Evolutionary conservation across 2,329 filamentous ascomycete genomes (phyloP).

Genomic region (Zymoseptoria crescenta): DNA sequence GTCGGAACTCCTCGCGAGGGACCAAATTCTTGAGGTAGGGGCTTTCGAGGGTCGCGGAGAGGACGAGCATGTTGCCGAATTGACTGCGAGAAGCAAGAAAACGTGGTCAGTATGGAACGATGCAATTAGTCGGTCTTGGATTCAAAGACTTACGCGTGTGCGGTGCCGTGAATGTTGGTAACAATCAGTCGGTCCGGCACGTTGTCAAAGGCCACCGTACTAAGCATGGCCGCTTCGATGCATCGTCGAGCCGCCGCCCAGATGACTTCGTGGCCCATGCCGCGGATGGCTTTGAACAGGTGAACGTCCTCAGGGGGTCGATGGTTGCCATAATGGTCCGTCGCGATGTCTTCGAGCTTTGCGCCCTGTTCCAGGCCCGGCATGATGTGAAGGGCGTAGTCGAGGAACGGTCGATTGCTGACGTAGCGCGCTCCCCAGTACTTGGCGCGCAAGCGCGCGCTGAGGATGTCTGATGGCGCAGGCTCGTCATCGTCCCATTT

Average conservation of each 20-base stretch:
- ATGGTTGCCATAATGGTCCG: constrained; percentile 24
- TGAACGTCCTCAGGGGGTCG: constrained; percentile 28
- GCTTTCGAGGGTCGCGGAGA: constrained; percentile 67
- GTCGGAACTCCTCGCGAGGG: constrained; percentile 46
- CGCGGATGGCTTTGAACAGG: constrained; percentile 30
- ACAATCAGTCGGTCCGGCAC: constrained; percentile 63
- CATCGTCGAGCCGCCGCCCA: constrained; percentile 40
- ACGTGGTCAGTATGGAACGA: background rate
- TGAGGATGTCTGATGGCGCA: constrained; percentile 68
- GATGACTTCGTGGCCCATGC: constrained; percentile 22
- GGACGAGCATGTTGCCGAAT: constrained; percentile 93
- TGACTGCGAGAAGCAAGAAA: constrained; percentile 50
- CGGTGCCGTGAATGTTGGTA: constrained; percentile 93
- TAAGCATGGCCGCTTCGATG: constrained; percentile 69
- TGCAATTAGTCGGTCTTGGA: no score
- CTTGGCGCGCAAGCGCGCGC: constrained; percentile 79
- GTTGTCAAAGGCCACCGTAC: constrained; percentile 76
- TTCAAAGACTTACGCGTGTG: constrained; percentile 70
- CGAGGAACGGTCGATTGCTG: constrained; percentile 71
- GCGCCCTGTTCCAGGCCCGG: constrained; percentile 20
- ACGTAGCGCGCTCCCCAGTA: constrained; percentile 91
- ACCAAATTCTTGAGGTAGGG: constrained; percentile 51
- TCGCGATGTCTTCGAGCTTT: constrained; percentile 20
- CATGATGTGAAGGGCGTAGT: constrained; percentile 50
- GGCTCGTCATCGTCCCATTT: constrained; percentile 58